phyloP scores from a whole-genome alignment of 1,284 basidiomycete species.

The Agroathelia rolfsii region DNA sequence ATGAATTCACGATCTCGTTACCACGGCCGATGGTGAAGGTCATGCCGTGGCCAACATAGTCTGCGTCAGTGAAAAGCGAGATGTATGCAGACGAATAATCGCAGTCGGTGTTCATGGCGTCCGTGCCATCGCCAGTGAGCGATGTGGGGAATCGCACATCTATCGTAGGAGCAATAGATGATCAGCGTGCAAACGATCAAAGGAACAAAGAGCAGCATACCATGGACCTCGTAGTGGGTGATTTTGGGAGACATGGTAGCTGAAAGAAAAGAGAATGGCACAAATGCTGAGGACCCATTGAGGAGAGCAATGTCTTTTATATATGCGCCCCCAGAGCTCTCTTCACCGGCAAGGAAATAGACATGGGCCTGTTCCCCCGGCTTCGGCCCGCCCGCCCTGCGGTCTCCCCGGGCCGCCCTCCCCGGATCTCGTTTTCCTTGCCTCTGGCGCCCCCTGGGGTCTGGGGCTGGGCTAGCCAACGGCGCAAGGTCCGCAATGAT shows the following conservation, averaged over 20 bases:
- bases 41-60: conserved; percentile 84
- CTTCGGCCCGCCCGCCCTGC: too few species aligned
- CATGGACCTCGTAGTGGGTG: conserved; percentile 42
- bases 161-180: conserved; percentile 20
- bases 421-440: too few species aligned
- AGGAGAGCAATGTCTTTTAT: too few species aligned
- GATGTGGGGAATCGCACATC: conserved; percentile 82
- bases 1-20: conserved; percentile 73
- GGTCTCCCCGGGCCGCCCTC: too few species aligned
- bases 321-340: too few species aligned
- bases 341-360: too few species aligned
- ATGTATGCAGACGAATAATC: conserved; percentile 94
- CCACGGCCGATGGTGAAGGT: conserved; percentile 96
- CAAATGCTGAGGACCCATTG: too few species aligned
- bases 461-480: too few species aligned
- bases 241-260: conserved; percentile 31
- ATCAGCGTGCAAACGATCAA: conserved; percentile 6
- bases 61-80: conserved; percentile 61
- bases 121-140: conserved; percentile 79
- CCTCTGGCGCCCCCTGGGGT: too few species aligned
- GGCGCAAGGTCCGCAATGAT: too few species aligned
- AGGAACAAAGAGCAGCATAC: conserved; percentile 18
- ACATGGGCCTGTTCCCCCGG: too few species aligned
- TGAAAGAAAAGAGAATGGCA: too few species aligned
- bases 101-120: conserved; percentile 56